These are phyloP conservation scores for Penicillium paxilli DNA, from an alignment of 495 filamentous ascomycete species.

Conservation along the genomic window DNA sequence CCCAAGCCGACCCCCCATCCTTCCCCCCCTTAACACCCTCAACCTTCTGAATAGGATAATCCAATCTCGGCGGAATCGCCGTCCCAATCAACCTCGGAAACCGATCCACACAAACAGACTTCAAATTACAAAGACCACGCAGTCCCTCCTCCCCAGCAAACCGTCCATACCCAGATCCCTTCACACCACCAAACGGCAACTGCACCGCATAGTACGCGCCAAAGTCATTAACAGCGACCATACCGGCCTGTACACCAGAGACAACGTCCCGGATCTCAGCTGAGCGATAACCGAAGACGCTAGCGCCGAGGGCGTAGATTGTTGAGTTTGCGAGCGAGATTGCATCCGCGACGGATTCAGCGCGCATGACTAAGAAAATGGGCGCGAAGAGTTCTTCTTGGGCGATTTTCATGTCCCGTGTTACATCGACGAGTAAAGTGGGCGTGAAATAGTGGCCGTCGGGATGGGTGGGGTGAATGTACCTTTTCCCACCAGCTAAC, in stretches of 20 bases:
- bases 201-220: constrained; percentile 88
- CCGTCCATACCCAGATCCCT: constrained; percentile 85
- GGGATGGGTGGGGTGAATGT: constrained; percentile 66
- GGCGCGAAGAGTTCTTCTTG: constrained; percentile 92
- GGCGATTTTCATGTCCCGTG: constrained; percentile 75
- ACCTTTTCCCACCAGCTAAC: constrained; percentile 75
- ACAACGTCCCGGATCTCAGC: constrained; percentile 59
- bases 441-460: constrained; percentile 89
- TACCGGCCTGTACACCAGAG: constrained; percentile 71
- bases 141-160: constrained; percentile 93
- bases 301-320: constrained; percentile 74
- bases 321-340: constrained; percentile 76
- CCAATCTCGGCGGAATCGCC: constrained; percentile 71
- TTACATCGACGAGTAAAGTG: constrained; percentile 86
- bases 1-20: constrained; percentile 56
- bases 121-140: constrained; percentile 78
- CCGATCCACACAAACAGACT: constrained; percentile 79
- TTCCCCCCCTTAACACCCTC: constrained; percentile 40
- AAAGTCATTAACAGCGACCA: constrained; percentile 95
- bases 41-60: constrained; percentile 69
- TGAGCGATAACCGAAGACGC: constrained; percentile 68
- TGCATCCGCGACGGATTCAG: constrained; percentile 58
- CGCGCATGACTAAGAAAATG: constrained; percentile 79
- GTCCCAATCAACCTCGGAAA: constrained; percentile 60
- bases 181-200: constrained; percentile 87